A percentile compares a stretch with the other conserved stretches of the same genome.
Conservation (phyloP, 805 yeast species). For the Candida silvicultrix region DNA sequence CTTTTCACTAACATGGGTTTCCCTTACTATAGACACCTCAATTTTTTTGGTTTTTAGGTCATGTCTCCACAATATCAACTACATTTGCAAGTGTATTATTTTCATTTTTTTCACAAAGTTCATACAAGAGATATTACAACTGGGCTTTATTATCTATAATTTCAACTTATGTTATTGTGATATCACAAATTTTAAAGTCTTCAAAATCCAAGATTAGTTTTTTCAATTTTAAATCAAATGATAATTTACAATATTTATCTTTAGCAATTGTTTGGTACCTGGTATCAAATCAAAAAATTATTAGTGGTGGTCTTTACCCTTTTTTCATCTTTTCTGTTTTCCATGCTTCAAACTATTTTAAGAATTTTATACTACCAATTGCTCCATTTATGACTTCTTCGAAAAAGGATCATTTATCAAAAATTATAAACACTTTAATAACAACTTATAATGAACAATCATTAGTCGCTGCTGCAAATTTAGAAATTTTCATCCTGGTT, state of each 20-base stretch:
- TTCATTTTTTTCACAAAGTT: conserved; percentile 33
- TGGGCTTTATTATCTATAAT: conserved; percentile 44
- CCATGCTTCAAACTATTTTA: conserved; percentile 57
- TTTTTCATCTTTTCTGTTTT: conserved; percentile 58
- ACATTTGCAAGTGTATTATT: conserved; percentile 32
- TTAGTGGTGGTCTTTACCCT: conserved; percentile 48
- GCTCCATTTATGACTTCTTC: conserved; percentile 28
- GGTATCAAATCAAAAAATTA: conserved; percentile 32
- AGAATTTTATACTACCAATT: conserved; percentile 46
- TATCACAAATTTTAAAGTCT: conserved; percentile 50
- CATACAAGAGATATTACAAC: conserved; percentile 31
- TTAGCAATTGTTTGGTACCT: conserved; percentile 37
- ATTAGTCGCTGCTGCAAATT: conserved; percentile 36
- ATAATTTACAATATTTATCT: conserved; percentile 57
- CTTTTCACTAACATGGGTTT: conserved; percentile 5
- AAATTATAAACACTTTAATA: conserved; percentile 26
- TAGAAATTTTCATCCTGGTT: conserved; percentile 37
- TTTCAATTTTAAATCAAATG: conserved; percentile 33
- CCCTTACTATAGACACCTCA: conserved; percentile 49
- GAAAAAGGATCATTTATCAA: conserved; percentile 23
- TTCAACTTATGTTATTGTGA: conserved; percentile 55
- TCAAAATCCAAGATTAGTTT: conserved; percentile 22
- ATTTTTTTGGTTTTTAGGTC: conserved; percentile 67
- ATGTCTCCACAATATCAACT: conserved; percentile 40
- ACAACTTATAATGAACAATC: conserved; percentile 36